A percentile compares a stretch with the other conserved stretches of the same genome.
These are phyloP conservation scores for Aureobasidium mangrovei DNA, from an alignment of 2,329 filamentous ascomycete genomes.

Conservation along the genomic window DNA sequence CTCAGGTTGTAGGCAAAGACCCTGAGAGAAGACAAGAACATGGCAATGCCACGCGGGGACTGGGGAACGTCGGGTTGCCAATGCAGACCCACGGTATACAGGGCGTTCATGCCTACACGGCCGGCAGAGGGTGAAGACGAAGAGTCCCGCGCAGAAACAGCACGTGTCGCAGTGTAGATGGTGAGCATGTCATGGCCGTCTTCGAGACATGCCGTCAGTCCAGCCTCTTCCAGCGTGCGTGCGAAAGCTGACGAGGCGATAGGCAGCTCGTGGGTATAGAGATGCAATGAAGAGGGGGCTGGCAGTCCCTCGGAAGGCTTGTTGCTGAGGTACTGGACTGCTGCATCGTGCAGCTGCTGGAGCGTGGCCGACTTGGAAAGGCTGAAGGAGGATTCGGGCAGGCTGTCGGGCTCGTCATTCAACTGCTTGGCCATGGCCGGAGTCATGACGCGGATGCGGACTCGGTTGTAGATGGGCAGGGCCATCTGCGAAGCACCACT, in stretches of 20 bases:
- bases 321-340: constrained; percentile 21
- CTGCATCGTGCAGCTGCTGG: constrained; percentile 20
- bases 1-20: constrained; percentile 24
- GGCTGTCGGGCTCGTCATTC: constrained; percentile 10
- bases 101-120: constrained; percentile 19
- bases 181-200: constrained; percentile 20
- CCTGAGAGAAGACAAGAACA: constrained; percentile 29
- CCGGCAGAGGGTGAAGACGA: neutral
- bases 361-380: constrained; percentile 19
- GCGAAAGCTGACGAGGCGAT: constrained; percentile 20
- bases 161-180: constrained; percentile 24
- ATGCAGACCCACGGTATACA: constrained; percentile 21
- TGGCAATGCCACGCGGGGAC: constrained; percentile 27
- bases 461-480: neutral
- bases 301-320: constrained; percentile 13
- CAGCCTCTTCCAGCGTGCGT: constrained; percentile 18
- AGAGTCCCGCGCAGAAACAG: neutral
- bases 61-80: constrained; percentile 25
- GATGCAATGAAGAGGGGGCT: constrained; percentile 19
- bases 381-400: constrained; percentile 14
- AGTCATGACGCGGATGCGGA: constrained; percentile 24
- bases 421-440: constrained; percentile 18
- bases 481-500: neutral
- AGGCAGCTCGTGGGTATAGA: constrained; percentile 26
- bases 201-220: constrained; percentile 17